Evolutionary conservation across 208 protist species (phyloP), one percentile per base, ranked within the genome.

Genomic region (Leishmania guyanensis): DNA sequence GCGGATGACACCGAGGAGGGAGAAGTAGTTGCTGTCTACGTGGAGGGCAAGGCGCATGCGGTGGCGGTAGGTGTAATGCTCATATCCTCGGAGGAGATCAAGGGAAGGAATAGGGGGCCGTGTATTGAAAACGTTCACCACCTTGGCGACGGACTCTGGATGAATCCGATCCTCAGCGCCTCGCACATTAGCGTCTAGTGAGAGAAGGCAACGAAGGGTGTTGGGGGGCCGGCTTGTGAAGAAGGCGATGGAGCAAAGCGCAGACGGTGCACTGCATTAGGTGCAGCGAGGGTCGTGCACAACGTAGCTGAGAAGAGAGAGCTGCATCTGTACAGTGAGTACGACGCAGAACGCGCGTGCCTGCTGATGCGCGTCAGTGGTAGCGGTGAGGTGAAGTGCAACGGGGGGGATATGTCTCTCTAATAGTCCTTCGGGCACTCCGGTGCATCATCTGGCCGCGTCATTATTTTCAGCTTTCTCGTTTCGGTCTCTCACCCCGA

Each of bases 51-150:
- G 90, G 91, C 99, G 84, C 97, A 99, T 88, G 97, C 98, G 17
- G 89, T 98, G 46, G 98, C 95, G 2, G 89, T 99, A 39, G 98
- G 98, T 58, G 82, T 81, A 8, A 98, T 92, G 84, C 94, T 97
- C 39, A 96, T 99, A 91, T 97, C 93, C 17, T 94, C 98, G 6
- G 92, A 95, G 29, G 97, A 99, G 33, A 99, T 99, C 88, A 82
- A 83, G 68, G 54, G 86, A 20, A 88, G 91, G 46, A 99, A 99
- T 82, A 94, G 91, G 74, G 98, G 98, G 1, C 94, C 94, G n/a
- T 98, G 96, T 80, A 98, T 99, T 56, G 97, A 98, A 80, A 99
- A 99, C 78, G 92, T 99, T n/a, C 98, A 99, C 87, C 97, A 99
- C 86, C 84, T 99, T 60, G 97, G 96, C n/a, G 98, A 99, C 83